Percentiles rank a stretch among this genome's conserved stretches.
Evolutionary conservation across 495 filamentous ascomycete species (phyloP).

Genomic region (Aspergillus taichungensis): DNA sequence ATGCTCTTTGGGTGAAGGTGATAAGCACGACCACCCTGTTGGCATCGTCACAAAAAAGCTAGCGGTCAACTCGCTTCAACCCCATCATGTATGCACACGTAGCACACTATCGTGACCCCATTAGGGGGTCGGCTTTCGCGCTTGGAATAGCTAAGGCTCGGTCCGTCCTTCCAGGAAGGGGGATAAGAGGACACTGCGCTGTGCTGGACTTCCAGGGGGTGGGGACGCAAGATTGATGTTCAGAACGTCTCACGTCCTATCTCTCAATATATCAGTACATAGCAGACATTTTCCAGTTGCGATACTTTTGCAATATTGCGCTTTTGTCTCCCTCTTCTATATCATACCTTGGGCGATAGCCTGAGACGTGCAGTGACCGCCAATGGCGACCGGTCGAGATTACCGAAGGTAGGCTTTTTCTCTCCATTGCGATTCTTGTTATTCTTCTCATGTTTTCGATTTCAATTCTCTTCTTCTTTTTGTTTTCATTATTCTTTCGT

Average conservation of each 20-base stretch:
- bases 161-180: too few relatives aligned
- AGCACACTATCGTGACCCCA: conserved; percentile 18
- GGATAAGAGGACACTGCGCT: too few relatives aligned
- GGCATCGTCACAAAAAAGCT: conserved; percentile 9
- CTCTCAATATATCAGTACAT: too few relatives aligned
- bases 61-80: conserved; percentile 14
- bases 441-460: not conserved
- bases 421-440: not conserved
- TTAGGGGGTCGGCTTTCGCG: conserved; percentile 15
- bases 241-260: too few relatives aligned
- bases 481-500: not conserved
- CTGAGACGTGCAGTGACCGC: conserved; percentile 1
- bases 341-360: not conserved
- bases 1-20: too few relatives aligned
- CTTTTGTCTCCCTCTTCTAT: conserved; percentile 1
- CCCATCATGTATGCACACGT: conserved; percentile 32
- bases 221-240: not conserved
- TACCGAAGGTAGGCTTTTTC: conserved; percentile 25
- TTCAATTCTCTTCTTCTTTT: not conserved
- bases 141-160: conserved; percentile 3
- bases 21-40: not conserved
- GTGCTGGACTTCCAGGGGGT: conserved; percentile 1
- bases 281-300: not conserved
- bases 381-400: conserved; percentile 26
- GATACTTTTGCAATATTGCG: conserved; percentile 1